Evolutionary conservation across 2,329 filamentous ascomycete genomes (phyloP).

Genomic region (Alternaria burnsii): DNA sequence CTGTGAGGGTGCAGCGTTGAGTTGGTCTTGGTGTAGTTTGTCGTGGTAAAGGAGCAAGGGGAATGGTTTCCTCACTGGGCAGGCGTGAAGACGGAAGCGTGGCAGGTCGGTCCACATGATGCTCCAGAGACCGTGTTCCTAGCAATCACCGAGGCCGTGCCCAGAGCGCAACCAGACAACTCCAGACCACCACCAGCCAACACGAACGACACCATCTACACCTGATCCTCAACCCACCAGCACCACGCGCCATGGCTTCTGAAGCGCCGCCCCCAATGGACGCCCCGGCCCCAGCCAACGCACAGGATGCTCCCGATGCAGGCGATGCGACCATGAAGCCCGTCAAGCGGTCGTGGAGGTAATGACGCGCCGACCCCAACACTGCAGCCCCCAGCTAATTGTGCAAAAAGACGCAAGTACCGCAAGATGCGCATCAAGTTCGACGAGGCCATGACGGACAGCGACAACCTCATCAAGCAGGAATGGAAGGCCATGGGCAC

Average conservation of each 20-base stretch:
- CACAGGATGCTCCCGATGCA: slow-evolving; percentile 17
- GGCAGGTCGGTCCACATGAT: slow-evolving; percentile 24
- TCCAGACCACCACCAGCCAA: too few species aligned
- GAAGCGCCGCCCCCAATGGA: slow-evolving; percentile 29
- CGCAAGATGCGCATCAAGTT: slow-evolving; percentile 86
- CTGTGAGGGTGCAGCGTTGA: not conserved
- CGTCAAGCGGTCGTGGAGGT: slow-evolving; percentile 52
- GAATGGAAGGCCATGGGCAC: slow-evolving; percentile 83
- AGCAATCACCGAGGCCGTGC: slow-evolving; percentile 17
- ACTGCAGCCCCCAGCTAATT: slow-evolving; percentile 10
- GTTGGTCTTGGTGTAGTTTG: not conserved
- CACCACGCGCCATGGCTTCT: slow-evolving; percentile 35
- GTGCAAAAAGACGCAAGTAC: slow-evolving; percentile 78
- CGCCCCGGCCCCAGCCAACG: not conserved
- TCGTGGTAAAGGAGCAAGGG: slow-evolving; percentile 3
- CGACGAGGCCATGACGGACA: slow-evolving; percentile 78
- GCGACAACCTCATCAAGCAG: slow-evolving; percentile 81
- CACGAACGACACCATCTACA: not conserved
- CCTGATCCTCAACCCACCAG: not conserved
- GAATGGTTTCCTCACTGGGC: slow-evolving; percentile 10
- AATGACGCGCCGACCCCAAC: slow-evolving; percentile 19
- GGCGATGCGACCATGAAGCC: slow-evolving; percentile 38
- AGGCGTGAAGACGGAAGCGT: slow-evolving; percentile 19
- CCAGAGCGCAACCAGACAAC: slow-evolving; percentile 11
- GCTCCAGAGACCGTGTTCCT: slow-evolving; percentile 24